Base-by-base conservation (phyloP, 2,329 filamentous ascomycete genomes). In the Graphilbum fragrans region DNA sequence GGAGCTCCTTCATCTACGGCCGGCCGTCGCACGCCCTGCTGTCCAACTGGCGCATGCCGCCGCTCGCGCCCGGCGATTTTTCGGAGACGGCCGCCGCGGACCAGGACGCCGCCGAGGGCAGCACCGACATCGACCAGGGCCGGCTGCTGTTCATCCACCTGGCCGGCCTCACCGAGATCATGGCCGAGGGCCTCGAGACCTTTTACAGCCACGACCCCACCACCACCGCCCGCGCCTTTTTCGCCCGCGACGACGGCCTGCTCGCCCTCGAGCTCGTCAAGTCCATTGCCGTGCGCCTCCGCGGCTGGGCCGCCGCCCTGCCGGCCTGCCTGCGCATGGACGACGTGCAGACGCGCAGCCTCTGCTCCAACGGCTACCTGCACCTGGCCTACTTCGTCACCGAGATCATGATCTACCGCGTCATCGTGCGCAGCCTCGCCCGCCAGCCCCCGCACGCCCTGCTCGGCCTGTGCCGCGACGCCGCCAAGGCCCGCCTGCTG, bases 1-100 rank as follows among this genome's bases (percentile, higher is more conserved):
- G 82, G 82, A 80, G 77, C 35, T 79, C 82, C 3, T 62, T 87
- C 22, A 75, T 84, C 27, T 78, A 86, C 52, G 82, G 82, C 48
- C 74, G 82, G 16, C 82, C 82, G 3, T 47, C 46, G 14, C 48
- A 48, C 27, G 32, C 46, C 5, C 43, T 34, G 61, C 9, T 31
- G 17, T 16, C 20, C 20, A 29, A 77, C 49, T 80, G 76, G 75
- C 67, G 67, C 20, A 65, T 77, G 3, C 58, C 51, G 5, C 55
- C 50, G 3, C 55, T 61, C 23, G 47, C 52, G 7, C 50, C 56
- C 2, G 50, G 57, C 11, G 62, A 65, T 44, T 64, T 64, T n/a
- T 56, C 61, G 3, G 62, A 64, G 44, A 57, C 58, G 5, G 52
- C 53, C 1, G n/a, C n/a, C n/a, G 52, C 54, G 5, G 55, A 58